These are phyloP conservation scores for Yamadazyma diospyri DNA, from an alignment of 1,139 yeast species.

Conservation along the genomic window DNA sequence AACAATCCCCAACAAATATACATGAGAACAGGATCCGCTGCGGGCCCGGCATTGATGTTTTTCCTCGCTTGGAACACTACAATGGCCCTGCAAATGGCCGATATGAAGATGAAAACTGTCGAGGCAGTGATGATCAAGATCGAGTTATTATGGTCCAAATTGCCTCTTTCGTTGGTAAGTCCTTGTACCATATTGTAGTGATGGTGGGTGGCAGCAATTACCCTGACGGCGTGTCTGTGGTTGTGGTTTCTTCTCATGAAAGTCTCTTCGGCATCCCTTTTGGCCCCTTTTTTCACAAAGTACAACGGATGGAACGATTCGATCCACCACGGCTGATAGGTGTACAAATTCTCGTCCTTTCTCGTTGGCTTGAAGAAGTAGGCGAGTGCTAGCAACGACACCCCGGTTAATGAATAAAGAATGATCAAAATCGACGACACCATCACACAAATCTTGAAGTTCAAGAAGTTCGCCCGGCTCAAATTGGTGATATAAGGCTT, in stretches of 20 bases:
- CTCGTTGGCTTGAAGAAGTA: conserved; percentile 38
- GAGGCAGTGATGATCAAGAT: conserved; percentile 25
- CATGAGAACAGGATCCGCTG: conserved; percentile 26
- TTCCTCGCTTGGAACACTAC: conserved; percentile 27
- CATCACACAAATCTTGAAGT: conserved; percentile 28
- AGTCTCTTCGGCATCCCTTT: conserved; percentile 33
- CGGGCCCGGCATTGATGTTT: conserved; percentile 17
- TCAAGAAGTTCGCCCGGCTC: conserved; percentile 17
- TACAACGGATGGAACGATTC: conserved; percentile 38
- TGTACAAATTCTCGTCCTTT: conserved; percentile 39
- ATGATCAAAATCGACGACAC: conserved; percentile 28
- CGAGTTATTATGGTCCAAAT: conserved; percentile 32
- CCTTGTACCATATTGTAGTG: conserved; percentile 41
- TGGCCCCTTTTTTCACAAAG: conserved; percentile 34
- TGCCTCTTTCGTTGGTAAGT: conserved; percentile 37
- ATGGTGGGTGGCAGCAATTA: conserved; percentile 43
- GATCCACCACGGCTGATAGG: conserved; percentile 48
- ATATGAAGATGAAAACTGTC: conserved; percentile 30
- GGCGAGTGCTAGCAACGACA: conserved; percentile 31
- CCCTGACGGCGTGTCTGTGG: conserved; percentile 41
- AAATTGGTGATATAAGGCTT: conserved; percentile 31
- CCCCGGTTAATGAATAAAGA: conserved; percentile 33
- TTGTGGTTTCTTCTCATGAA: conserved; percentile 41
- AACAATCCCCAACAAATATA: conserved; percentile 38
- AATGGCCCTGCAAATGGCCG: conserved; percentile 27